A percentile compares a stretch with the other conserved stretches of the same genome.
These are phyloP conservation scores for Gossypium thurberi DNA, from an alignment of 345 rosid genomes.

Conservation along the genomic window DNA sequence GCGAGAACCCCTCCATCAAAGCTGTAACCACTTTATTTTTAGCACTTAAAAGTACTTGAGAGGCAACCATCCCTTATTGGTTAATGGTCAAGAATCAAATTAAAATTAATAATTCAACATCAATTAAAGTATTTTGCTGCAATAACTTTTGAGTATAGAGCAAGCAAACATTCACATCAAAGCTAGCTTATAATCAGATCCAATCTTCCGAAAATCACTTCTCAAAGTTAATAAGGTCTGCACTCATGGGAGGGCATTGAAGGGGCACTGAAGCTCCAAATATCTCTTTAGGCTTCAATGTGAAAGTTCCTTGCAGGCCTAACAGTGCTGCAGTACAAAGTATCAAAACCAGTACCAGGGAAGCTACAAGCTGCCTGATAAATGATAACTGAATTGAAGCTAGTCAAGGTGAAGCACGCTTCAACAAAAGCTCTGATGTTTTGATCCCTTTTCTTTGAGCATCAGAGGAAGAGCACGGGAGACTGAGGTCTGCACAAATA, in stretches of 20 bases:
- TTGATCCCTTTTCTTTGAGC: not conserved
- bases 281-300: not conserved
- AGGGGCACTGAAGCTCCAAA: not conserved
- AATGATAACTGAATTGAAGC: not conserved
- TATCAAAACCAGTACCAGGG: not conserved
- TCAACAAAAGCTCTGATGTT: not conserved
- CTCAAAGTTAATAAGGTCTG: not conserved
- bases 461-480: slow-evolving; percentile 3
- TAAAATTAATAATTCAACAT: not conserved
- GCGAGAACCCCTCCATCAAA: not conserved
- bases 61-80: not conserved
- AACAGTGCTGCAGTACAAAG: not conserved
- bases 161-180: not conserved
- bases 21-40: not conserved
- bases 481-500: not conserved
- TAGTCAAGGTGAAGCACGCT: not conserved
- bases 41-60: not conserved
- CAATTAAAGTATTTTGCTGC: not conserved
- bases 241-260: not conserved
- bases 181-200: not conserved
- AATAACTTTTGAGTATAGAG: not conserved
- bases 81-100: not conserved
- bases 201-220: not conserved
- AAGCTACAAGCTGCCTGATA: not conserved
- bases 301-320: slow-evolving; percentile 2